These are phyloP conservation scores for Schoenoplectus triqueter DNA, from an alignment of 202 grass and related monocot species.

Conservation along the genomic window DNA sequence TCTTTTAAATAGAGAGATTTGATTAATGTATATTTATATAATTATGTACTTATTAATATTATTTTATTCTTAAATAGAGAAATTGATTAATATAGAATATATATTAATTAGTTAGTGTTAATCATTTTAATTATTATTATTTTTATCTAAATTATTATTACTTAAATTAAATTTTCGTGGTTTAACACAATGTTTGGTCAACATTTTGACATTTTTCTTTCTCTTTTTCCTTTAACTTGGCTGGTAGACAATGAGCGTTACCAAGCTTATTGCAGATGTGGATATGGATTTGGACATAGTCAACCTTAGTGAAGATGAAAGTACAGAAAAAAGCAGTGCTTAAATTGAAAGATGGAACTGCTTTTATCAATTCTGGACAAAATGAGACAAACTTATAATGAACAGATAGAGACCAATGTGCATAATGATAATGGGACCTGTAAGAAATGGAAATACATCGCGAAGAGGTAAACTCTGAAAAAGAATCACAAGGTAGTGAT, in stretches of 20 bases:
- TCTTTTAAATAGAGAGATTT: too few relatives aligned
- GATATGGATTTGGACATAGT: constrained; percentile 30
- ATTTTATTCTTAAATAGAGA: too few relatives aligned
- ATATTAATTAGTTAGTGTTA: too few relatives aligned
- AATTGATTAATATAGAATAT: too few relatives aligned
- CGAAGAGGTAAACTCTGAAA: constrained; percentile 27
- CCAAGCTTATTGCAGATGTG: constrained; percentile 2
- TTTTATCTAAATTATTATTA: too few relatives aligned
- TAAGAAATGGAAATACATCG: constrained; percentile 34
- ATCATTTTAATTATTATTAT: too few relatives aligned
- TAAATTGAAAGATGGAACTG: background rate
- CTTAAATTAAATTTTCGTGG: too few relatives aligned
- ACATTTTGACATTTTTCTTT: constrained; percentile 2
- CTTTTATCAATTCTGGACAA: background rate
- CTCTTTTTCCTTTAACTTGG: background rate
- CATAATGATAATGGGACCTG: constrained; percentile 19
- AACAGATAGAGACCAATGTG: background rate
- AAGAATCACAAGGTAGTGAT: constrained; percentile 7
- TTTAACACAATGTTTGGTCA: constrained; percentile 6
- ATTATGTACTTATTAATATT: too few relatives aligned
- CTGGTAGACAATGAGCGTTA: constrained; percentile 9
- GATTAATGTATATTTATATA: too few relatives aligned
- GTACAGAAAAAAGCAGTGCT: background rate
- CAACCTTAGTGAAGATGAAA: constrained; percentile 27
- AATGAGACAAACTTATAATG: background rate